Conservation (phyloP, 805 yeast species). For the Metschnikowia proteae region DNA sequence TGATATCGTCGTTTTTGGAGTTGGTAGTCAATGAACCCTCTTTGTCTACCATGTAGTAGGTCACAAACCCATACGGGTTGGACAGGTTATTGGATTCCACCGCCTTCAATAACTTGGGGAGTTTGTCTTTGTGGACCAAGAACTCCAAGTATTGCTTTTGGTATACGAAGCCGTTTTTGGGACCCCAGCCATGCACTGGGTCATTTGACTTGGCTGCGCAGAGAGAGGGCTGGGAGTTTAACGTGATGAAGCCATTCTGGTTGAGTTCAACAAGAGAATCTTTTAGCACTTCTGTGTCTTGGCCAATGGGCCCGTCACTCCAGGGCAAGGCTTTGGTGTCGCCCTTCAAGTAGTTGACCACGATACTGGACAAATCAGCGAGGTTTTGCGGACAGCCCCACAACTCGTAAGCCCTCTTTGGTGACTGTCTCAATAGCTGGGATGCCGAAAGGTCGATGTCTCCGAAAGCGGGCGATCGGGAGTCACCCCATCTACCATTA, state of each 20-base stretch:
- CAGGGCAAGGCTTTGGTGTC: slow-evolving; percentile 78
- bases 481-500: slow-evolving; percentile 98
- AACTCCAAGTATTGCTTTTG: slow-evolving; percentile 93
- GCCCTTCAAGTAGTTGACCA: slow-evolving; percentile 69
- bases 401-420: slow-evolving; percentile 71
- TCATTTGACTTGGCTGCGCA: slow-evolving; percentile 75
- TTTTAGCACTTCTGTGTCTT: slow-evolving; percentile 65
- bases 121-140: slow-evolving; percentile 55
- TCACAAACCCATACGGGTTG: slow-evolving; percentile 44
- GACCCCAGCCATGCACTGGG: slow-evolving; percentile 89
- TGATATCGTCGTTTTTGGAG: slow-evolving; percentile 70
- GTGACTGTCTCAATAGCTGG: slow-evolving; percentile 75
- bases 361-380: slow-evolving; percentile 58
- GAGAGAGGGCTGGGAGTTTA: slow-evolving; percentile 92
- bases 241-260: slow-evolving; percentile 64
- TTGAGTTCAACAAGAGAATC: slow-evolving; percentile 61
- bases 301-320: slow-evolving; percentile 87
- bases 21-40: slow-evolving; percentile 60
- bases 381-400: slow-evolving; percentile 80
- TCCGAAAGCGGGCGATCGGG: slow-evolving; percentile 95
- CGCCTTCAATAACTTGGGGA: slow-evolving; percentile 33
- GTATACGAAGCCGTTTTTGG: slow-evolving; percentile 85
- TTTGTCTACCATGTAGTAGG: slow-evolving; percentile 73
- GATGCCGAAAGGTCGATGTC: slow-evolving; percentile 81
- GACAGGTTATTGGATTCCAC: slow-evolving; percentile 45